Conservation (phyloP, 208 protist genomes). For the Acanthamoeba triangularis region DNA sequence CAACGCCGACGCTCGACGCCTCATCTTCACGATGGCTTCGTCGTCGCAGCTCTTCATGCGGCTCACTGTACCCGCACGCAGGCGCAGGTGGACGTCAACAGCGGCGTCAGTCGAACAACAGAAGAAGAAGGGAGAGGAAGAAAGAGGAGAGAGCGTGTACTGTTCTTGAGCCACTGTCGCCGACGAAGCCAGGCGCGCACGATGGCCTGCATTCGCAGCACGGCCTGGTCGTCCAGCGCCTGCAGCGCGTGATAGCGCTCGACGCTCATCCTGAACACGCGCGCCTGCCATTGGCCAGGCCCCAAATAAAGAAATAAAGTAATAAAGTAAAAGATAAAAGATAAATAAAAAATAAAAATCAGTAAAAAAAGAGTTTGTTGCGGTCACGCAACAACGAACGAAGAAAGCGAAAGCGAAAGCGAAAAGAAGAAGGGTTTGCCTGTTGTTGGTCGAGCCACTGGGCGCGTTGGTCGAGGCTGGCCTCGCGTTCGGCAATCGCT, state of each 20-base stretch:
- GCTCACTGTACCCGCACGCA: neutral
- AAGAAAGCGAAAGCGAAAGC: neutral
- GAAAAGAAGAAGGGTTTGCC: neutral
- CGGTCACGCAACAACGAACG: neutral
- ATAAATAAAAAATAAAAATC: no score
- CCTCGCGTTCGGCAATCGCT: neutral
- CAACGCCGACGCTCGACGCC: neutral
- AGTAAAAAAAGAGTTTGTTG: neutral
- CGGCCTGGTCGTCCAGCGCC: neutral
- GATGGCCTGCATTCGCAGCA: constrained; percentile 18
- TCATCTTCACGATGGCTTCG: constrained; percentile 17
- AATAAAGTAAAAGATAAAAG: no score
- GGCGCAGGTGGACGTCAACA: neutral
- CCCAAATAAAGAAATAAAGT: neutral
- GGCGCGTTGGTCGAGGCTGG: neutral
- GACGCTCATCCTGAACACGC: constrained; percentile 25
- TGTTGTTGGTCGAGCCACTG: constrained; percentile 31
- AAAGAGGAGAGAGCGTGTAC: neutral
- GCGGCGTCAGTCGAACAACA: neutral
- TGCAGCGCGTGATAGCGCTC: neutral
- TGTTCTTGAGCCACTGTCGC: neutral
- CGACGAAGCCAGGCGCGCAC: neutral
- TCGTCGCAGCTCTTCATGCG: constrained; percentile 42
- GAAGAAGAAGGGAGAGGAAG: neutral
- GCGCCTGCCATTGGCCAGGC: neutral